Base-by-base conservation (phyloP, 1,284 basidiomycete species). In the Ceratobasidium theobromae region DNA sequence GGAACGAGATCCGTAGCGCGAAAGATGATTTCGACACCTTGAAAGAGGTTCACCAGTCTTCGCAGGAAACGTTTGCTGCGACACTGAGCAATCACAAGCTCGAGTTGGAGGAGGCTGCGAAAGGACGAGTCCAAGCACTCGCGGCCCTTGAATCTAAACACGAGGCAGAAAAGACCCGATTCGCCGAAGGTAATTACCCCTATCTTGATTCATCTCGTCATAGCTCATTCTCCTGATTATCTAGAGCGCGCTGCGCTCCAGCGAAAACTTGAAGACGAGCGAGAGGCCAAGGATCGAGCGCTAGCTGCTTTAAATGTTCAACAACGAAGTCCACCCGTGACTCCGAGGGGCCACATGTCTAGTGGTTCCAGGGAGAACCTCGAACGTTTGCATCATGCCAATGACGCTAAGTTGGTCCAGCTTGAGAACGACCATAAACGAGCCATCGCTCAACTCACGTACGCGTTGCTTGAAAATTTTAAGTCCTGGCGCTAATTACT, bases 361-460 rank as follows among this genome's bases (percentile, higher is more conserved):
- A 80, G 79, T 9, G 83, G 89, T 9, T 83, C 87, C 38, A 85
- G 84, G 71, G 88, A 91, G 69, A 88, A 91, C 67, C 76, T 92
- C 49, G 84, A 86, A 74, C 83, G 80, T 72, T 76, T 88, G 74
- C 88, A 91, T 71, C 87, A 90, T 74, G 90, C 89, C 4, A 90
- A 91, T 74, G 92, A 89, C 72, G 79, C 87, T 69, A 92, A 88
- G 78, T 77, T 94, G 72, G 80, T 88, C 69, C 90, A 93, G 75
- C 73, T 93, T 67, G 80, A 89, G 73, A 85, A 87, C 32, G 83
- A 84, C 49, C 85, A 93, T 72, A 85, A 87, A 53, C 86, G 85
- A 71, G 78, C 79, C 35, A 76, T 87, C 57, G 49, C 60, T 21
- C 60, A 64, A 18, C 40, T 64, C 4, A 64, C 38, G 60, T 64